A percentile compares a stretch with the other conserved stretches of the same genome.
These are phyloP conservation scores for Bromus sterilis DNA, from an alignment of 176 grass and related monocot genomes.

Conservation along the genomic window DNA sequence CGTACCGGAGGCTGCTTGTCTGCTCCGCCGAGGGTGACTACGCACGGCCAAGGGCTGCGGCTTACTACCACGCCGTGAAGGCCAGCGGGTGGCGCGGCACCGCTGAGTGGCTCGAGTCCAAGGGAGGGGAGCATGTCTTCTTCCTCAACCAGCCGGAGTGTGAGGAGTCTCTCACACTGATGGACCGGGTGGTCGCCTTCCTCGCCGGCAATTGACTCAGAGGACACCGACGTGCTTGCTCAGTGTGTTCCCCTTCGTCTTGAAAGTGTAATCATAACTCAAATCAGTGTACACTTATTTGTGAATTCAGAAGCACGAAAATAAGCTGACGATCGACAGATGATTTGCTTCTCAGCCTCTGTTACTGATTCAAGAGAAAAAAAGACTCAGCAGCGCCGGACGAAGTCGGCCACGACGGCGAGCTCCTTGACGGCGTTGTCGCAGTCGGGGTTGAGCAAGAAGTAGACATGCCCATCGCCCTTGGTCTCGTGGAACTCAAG, in stretches of 20 bases:
- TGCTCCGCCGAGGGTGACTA: slow-evolving; percentile 35
- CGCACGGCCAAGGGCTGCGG: slow-evolving; percentile 20
- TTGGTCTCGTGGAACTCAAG: slow-evolving; percentile 49
- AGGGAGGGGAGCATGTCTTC: slow-evolving; percentile 51
- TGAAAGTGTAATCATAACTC: neutral
- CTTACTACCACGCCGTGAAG: slow-evolving; percentile 47
- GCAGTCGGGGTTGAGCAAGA: slow-evolving; percentile 33
- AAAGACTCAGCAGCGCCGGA: slow-evolving; percentile 19
- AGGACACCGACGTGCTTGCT: neutral
- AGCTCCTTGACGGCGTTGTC: slow-evolving; percentile 60
- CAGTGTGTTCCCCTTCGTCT: neutral
- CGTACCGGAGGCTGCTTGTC: slow-evolving; percentile 38
- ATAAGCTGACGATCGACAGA: neutral
- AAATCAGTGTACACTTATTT: neutral
- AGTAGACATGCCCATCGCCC: slow-evolving; percentile 51
- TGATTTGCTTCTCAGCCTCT: neutral
- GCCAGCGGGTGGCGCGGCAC: slow-evolving; percentile 40
- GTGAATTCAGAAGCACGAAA: neutral
- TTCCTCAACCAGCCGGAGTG: slow-evolving; percentile 29
- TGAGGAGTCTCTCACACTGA: slow-evolving; percentile 27
- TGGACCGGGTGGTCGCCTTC: slow-evolving; percentile 34
- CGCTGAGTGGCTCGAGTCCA: slow-evolving; percentile 34
- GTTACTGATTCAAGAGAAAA: neutral
- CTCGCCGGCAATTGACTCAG: slow-evolving; percentile 6
- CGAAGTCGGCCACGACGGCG: slow-evolving; percentile 31